Percentiles rank a stretch among this genome's conserved stretches.
Evolutionary conservation across 805 yeast genomes (phyloP).

Genomic region (Pichia rugopelliculosa): DNA sequence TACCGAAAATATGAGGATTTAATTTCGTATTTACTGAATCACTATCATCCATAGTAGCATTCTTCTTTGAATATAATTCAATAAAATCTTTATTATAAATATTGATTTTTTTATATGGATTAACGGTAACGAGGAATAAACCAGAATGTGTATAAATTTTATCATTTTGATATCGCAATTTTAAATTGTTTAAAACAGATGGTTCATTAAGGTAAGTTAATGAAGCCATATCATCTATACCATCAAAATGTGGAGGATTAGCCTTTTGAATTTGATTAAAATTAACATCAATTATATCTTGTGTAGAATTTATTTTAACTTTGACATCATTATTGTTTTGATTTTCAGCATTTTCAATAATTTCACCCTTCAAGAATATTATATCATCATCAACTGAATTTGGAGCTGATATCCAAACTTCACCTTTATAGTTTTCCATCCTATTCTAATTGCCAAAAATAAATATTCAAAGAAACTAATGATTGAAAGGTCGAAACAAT

Average conservation of each 20-base stretch:
- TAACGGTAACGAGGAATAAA: slow-evolving; percentile 86
- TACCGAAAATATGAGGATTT: slow-evolving; percentile 85
- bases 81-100: slow-evolving; percentile 60
- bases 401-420: slow-evolving; percentile 58
- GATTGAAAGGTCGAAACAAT: not conserved
- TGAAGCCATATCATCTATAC: slow-evolving; percentile 92
- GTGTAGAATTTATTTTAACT: slow-evolving; percentile 24
- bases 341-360: slow-evolving; percentile 36
- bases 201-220: slow-evolving; percentile 92
- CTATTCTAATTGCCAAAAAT: not conserved
- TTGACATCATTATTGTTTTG: slow-evolving; percentile 29
- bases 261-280: slow-evolving; percentile 50
- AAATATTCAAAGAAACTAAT: not conserved
- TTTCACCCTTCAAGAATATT: slow-evolving; percentile 54
- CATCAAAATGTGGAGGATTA: slow-evolving; percentile 86
- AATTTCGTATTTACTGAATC: slow-evolving; percentile 12
- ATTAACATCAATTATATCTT: slow-evolving; percentile 30
- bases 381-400: slow-evolving; percentile 42
- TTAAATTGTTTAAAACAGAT: slow-evolving; percentile 81
- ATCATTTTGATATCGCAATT: slow-evolving; percentile 69
- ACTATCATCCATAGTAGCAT: slow-evolving; percentile 11
- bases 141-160: slow-evolving; percentile 92
- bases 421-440: slow-evolving; percentile 30
- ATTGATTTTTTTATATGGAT: slow-evolving; percentile 74
- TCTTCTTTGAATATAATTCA: slow-evolving; percentile 33